Percentiles rank a stretch among this genome's conserved stretches.
Conservation (phyloP, 2,329 filamentous ascomycete species). For the Pseudocercospora eumusae region DNA sequence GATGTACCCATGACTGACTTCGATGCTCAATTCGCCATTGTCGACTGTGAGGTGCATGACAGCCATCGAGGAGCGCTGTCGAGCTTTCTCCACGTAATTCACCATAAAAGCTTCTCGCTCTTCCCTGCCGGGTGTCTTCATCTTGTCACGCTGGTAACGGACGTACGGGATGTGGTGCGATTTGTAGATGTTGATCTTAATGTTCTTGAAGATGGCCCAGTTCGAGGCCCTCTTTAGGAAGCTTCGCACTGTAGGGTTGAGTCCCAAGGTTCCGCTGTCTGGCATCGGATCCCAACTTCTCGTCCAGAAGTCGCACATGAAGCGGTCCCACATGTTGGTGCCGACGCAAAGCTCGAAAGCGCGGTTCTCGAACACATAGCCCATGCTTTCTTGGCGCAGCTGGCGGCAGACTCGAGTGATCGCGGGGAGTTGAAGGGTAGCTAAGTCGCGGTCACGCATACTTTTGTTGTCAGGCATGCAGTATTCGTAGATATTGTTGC, state of each 20-base stretch:
- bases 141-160: not conserved
- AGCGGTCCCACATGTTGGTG: too few species aligned
- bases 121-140: not conserved
- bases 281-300: not conserved
- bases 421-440: not conserved
- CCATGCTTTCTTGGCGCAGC: not conserved
- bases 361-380: too few species aligned
- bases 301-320: too few species aligned
- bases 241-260: not conserved
- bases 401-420: not conserved
- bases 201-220: not conserved
- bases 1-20: not conserved
- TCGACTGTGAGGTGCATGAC: not conserved
- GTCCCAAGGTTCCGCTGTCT: not conserved
- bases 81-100: not conserved
- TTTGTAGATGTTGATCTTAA: not conserved
- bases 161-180: not conserved
- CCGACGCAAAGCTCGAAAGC: too few species aligned
- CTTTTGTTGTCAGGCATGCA: not conserved
- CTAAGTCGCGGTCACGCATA: not conserved
- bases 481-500: slow-evolving; percentile 4
- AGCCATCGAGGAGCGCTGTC: not conserved
- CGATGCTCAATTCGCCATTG: not conserved
- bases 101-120: not conserved
- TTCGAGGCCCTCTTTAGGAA: slow-evolving; percentile 1